A percentile compares a stretch with the other conserved stretches of the same genome.
Conservation (phyloP, 2,329 filamentous ascomycete genomes). For the Xylariaceae sp. region DNA sequence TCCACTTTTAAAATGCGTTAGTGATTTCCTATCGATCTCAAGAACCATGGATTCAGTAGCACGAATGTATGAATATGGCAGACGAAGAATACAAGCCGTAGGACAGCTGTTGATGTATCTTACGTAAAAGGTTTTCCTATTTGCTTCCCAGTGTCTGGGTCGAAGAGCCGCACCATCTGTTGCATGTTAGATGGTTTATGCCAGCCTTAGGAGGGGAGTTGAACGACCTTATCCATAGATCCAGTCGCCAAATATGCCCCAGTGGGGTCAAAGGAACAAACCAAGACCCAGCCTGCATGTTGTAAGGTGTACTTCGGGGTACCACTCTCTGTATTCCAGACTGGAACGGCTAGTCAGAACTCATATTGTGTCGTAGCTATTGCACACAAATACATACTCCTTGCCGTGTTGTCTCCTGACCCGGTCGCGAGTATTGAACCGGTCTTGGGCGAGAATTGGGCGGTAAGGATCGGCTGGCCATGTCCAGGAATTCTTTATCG, state of each 20-base stretch:
- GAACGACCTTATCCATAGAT: constrained; percentile 77
- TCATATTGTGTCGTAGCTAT: background rate
- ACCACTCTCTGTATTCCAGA: constrained; percentile 92
- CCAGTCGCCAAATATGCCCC: constrained; percentile 83
- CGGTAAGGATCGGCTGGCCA: constrained; percentile 75
- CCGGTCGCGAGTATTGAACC: constrained; percentile 68
- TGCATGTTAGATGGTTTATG: constrained; percentile 10
- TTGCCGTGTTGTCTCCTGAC: constrained; percentile 86
- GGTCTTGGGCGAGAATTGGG: constrained; percentile 29
- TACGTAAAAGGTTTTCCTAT: constrained; percentile 72
- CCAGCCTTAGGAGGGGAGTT: background rate
- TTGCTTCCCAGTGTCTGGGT: constrained; percentile 79
- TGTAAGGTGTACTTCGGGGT: constrained; percentile 86
- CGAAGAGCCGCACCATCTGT: constrained; percentile 81
- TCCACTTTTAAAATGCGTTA: constrained; percentile 51
- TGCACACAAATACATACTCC: constrained; percentile 17
- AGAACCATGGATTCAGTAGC: background rate
- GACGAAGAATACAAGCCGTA: background rate
- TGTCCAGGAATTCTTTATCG: constrained; percentile 76
- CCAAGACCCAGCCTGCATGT: constrained; percentile 89
- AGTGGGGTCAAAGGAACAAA: constrained; percentile 86
- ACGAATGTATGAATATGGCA: background rate
- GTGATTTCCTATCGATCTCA: background rate
- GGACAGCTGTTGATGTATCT: background rate
- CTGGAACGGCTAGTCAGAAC: constrained; percentile 18